Base-by-base conservation (phyloP, 805 yeast genomes). In the Trichomonascus vanleenenianus region DNA sequence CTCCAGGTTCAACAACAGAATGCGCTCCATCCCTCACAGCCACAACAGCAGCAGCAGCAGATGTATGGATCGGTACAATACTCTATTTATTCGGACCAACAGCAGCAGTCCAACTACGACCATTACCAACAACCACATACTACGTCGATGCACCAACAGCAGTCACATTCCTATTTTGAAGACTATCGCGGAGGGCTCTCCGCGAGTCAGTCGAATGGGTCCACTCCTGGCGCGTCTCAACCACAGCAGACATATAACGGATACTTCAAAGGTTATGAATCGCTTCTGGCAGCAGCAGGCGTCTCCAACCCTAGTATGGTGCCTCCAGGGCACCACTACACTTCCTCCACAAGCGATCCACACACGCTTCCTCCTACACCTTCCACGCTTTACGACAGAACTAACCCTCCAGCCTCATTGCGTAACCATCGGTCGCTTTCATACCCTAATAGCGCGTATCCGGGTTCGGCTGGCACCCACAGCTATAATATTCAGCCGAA, bases 331-430 rank as follows among this genome's bases (percentile, higher is more conserved):
- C 34, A 31, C 34, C n/a, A 30, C 36, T 11, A 33, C 36, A 33
- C 27, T 8, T 8, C 27, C 8, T 22, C 27, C 27, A 5, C 27
- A 10, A n/a, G 9, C 3, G 30, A 40, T 15, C 25, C 30, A 5
- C 42, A 25, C 7, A 40, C 42, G 16, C 35, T 40, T 3, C 42
- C 42, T 6, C 42, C 42, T 11, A 40, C 42, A 25, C 42, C 42
- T 18, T n/a, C 18, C 7, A 18, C 35, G 3, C n/a, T 40, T 3
- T 40, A 40, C 25, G 42, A 40, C 35, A 36, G 42, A 27, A 27
- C 39, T 36, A 15, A 15, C 5, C 19, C 39, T 4, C 15, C 39
- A 14, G 15, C 39, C 19, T 36, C 39, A 16, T 5, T 19, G 20
- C 25, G 16, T 9, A 36, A 11, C 39, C 30, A 38, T 7, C 30